phyloP scores from a whole-genome alignment of 139 green algal genomes.

The Nannochloris sp. region DNA sequence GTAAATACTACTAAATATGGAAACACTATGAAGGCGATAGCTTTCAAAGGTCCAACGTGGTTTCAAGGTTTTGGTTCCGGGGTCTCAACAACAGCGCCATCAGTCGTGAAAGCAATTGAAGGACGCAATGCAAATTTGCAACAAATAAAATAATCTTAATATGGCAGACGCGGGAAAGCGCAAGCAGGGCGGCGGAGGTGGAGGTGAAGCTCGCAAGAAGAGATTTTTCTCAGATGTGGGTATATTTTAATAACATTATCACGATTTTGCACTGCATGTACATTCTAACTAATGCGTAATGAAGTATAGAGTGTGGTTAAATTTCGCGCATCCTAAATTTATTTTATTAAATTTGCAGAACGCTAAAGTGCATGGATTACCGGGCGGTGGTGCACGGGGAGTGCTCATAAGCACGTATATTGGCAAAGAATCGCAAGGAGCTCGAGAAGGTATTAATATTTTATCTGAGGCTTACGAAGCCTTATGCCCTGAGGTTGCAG shows the following conservation, averaged over 20 bases:
- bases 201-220: not conserved
- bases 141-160: not conserved
- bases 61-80: too few relatives aligned
- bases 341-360: constrained; percentile 13
- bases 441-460: constrained; percentile 27
- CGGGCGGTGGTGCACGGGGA: constrained; percentile 15
- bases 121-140: not conserved
- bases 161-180: not conserved
- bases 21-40: too few relatives aligned
- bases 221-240: not conserved
- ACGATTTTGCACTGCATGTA: not conserved
- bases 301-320: too few relatives aligned
- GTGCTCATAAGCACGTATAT: constrained; percentile 32
- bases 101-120: too few relatives aligned
- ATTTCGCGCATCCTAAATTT: not conserved
- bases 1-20: too few relatives aligned
- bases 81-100: too few relatives aligned
- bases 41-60: too few relatives aligned
- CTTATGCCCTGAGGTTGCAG: not conserved
- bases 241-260: not conserved
- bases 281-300: too few relatives aligned
- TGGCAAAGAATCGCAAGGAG: constrained; percentile 28
- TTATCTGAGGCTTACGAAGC: constrained; percentile 33
- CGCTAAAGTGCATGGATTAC: constrained; percentile 15
- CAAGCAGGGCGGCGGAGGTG: not conserved